These are phyloP conservation scores for Pinus taeda DNA, from an alignment of 75 land plant species.

Conservation along the genomic window DNA sequence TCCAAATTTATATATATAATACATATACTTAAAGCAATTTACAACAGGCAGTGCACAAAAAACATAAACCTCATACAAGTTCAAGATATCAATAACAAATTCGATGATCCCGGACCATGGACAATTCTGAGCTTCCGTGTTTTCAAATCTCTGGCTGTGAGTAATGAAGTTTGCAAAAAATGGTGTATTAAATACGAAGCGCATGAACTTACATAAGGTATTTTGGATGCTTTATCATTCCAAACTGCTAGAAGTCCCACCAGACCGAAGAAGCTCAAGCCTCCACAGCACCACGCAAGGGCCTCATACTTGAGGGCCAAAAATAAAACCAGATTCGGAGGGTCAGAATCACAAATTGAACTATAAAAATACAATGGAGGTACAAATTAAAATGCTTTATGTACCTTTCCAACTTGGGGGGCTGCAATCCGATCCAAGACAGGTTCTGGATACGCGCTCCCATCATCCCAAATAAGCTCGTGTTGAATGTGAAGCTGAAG, in stretches of 20 bases:
- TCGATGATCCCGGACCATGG: neutral
- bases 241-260: constrained; percentile 70
- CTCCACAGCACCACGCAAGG: constrained; percentile 81
- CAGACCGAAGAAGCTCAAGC: constrained; percentile 66
- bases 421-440: constrained; percentile 70
- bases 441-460: constrained; percentile 83
- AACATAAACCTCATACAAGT: no score
- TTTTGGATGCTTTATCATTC: constrained; percentile 83
- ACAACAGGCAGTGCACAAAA: no score
- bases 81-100: no score
- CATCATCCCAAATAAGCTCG: constrained; percentile 92
- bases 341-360: neutral
- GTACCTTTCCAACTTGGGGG: constrained; percentile 78
- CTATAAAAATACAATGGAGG: neutral
- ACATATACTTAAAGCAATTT: no score
- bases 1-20: no score
- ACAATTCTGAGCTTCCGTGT: neutral
- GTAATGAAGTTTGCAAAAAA: neutral
- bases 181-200: neutral
- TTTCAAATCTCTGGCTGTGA: neutral
- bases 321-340: neutral
- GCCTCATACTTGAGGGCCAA: constrained; percentile 71
- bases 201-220: constrained; percentile 69
- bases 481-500: constrained; percentile 64
- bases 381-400: neutral